These are phyloP conservation scores for Leptographium radiaticola DNA, from an alignment of 2,329 filamentous ascomycete genomes.

Conservation along the genomic window DNA sequence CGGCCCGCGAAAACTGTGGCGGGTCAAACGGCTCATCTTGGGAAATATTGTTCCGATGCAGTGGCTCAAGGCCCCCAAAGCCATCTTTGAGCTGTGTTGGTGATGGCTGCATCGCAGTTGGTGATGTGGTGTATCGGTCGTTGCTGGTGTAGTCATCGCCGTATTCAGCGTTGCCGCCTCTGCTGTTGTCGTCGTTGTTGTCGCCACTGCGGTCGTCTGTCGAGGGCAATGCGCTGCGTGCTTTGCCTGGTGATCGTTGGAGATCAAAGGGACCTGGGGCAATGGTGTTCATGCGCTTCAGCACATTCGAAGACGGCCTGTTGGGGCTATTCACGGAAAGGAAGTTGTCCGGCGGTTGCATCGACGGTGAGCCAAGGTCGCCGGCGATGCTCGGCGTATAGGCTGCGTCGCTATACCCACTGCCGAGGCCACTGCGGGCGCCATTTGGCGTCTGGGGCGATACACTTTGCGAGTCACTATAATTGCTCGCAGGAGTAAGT, in stretches of 20 bases:
- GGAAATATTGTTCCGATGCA: constrained; percentile 15
- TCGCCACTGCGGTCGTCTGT: constrained; percentile 2
- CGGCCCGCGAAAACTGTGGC: constrained; percentile 30
- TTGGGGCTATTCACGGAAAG: constrained; percentile 37
- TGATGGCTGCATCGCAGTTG: constrained; percentile 15
- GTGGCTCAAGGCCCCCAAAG: constrained; percentile 45
- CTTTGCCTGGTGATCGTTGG: constrained; percentile 15
- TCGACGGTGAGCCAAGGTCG: constrained; percentile 26
- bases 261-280: constrained; percentile 53
- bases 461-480: constrained; percentile 43
- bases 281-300: constrained; percentile 53
- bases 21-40: constrained; percentile 24
- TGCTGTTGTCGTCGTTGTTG: neutral
- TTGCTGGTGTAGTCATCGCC: neutral
- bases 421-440: constrained; percentile 20
- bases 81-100: constrained; percentile 35
- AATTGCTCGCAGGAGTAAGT: constrained; percentile 50
- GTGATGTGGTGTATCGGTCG: neutral
- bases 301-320: constrained; percentile 26
- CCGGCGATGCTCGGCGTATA: constrained; percentile 32
- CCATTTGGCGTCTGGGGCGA: constrained; percentile 49
- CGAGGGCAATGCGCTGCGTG: constrained; percentile 19
- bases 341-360: constrained; percentile 24
- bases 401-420: constrained; percentile 28
- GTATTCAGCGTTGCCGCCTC: neutral